Evolutionary conservation across 1,284 basidiomycete species (phyloP), one percentile per base, ranked within the genome.

Genomic region (Chiua sp.): DNA sequence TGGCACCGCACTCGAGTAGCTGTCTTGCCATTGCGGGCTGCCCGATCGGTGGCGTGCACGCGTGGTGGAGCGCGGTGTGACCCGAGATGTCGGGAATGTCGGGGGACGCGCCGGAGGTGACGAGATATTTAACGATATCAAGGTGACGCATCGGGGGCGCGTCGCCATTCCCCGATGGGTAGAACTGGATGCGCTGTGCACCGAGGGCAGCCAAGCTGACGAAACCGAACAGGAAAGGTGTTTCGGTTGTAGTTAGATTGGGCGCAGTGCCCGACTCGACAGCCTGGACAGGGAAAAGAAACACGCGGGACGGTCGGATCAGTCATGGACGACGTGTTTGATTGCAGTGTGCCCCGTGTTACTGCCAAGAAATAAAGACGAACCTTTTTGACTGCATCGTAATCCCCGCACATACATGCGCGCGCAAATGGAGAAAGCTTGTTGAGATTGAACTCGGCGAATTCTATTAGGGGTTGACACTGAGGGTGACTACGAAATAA

Each of bases 1-100:
- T 72, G 5, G 82, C 83, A 7, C 80, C 80, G 13, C 69, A 68
- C 57, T 77, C 69, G 22, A 86, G 60, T 30, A 87, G 72, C 16
- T 74, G 59, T 15, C 73, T 75, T 1, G 73, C 68, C 16, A 83
- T 65, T n/a, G 74, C 68, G 7, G 68, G 61, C 44, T 73, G 63
- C 2, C 70, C 66, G 1, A 54, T 28, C 0, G 70, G 69, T 0
- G 70, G 70, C 35, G 76, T 78, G 7, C 78, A 76, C 0, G 75
- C 72, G 62, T 85, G 83, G 42, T 80, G 75, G 3, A 87, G 75
- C 4, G 85, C 82, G 1, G 82, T 84, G 68, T 74, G 76, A 8
- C 82, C 82, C 12, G 73, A 75, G 53, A 87, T 78, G 60, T 87
- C 85, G 1, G 72, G 68, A 5, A 77, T 33, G 61, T 86, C 77